A percentile compares a stretch with the other conserved stretches of the same genome.
Conservation (phyloP, 441 rosid genomes). For the Gossypium schwendimanii region DNA sequence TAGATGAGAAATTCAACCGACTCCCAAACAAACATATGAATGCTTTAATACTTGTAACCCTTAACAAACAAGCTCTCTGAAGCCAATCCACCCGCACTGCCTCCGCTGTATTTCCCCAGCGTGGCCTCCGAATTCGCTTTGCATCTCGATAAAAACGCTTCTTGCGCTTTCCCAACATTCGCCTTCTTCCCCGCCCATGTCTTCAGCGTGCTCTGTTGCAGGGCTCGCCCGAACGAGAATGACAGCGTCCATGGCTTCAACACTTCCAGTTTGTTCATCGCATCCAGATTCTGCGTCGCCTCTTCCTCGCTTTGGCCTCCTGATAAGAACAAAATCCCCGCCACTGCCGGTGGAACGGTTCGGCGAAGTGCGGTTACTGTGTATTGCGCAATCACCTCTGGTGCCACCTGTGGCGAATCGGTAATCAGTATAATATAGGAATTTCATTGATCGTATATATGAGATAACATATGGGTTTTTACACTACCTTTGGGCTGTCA, state of each 20-base stretch:
- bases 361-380: slow-evolving; percentile 74
- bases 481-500: slow-evolving; percentile 42
- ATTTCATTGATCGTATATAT: too few species aligned
- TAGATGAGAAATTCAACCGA: not conserved
- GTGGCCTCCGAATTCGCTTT: slow-evolving; percentile 81
- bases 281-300: slow-evolving; percentile 72
- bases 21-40: not conserved
- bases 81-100: slow-evolving; percentile 44
- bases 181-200: slow-evolving; percentile 82
- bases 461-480: not conserved
- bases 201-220: slow-evolving; percentile 90
- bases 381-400: slow-evolving; percentile 59
- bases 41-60: slow-evolving; percentile 67
- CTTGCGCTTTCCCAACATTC: slow-evolving; percentile 61
- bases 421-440: not conserved
- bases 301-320: slow-evolving; percentile 93
- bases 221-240: slow-evolving; percentile 90
- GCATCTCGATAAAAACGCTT: slow-evolving; percentile 64
- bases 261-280: slow-evolving; percentile 75
- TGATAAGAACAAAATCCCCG: slow-evolving; percentile 78
- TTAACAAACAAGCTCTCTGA: slow-evolving; percentile 76
- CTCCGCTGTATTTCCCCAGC: slow-evolving; percentile 59
- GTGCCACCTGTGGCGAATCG: slow-evolving; percentile 39
- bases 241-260: slow-evolving; percentile 85
- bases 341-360: slow-evolving; percentile 84